Conservation (phyloP, 164 flowering plant genomes). For the Kingdonia uniflora region DNA sequence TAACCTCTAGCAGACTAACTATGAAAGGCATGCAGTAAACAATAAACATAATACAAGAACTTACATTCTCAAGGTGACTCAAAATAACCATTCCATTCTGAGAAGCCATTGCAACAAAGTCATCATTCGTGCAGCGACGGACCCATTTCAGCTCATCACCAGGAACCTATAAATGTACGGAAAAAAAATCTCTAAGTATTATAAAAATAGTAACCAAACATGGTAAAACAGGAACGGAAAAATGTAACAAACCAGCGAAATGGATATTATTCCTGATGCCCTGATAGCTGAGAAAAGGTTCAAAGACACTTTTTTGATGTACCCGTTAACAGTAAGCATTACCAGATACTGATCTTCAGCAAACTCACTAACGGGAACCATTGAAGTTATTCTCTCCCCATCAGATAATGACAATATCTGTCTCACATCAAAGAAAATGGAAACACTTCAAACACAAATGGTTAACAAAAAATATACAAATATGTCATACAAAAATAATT, state of each 20-base stretch:
- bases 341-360: constrained; percentile 69
- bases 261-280: constrained; percentile 83
- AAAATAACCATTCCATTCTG: constrained; percentile 83
- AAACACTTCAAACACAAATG: not conserved
- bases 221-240: not conserved
- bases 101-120: constrained; percentile 90
- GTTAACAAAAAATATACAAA: too few species aligned
- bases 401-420: constrained; percentile 85
- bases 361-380: constrained; percentile 89
- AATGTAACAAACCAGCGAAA: constrained; percentile 69
- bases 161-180: constrained; percentile 60
- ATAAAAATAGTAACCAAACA: not conserved
- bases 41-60: constrained; percentile 13
- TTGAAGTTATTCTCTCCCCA: constrained; percentile 92
- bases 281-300: constrained; percentile 77
- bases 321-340: constrained; percentile 94
- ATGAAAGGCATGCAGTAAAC: too few species aligned
- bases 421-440: constrained; percentile 8
- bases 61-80: constrained; percentile 61
- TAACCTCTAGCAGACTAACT: too few species aligned
- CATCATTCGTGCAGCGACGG: constrained; percentile 71
- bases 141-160: constrained; percentile 99
- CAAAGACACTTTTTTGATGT: constrained; percentile 85
- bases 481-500: too few species aligned
- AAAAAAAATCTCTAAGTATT: not conserved